These are phyloP conservation scores for Epichloe sylvatica DNA, from an alignment of 2,329 filamentous ascomycete species.

Conservation along the genomic window DNA sequence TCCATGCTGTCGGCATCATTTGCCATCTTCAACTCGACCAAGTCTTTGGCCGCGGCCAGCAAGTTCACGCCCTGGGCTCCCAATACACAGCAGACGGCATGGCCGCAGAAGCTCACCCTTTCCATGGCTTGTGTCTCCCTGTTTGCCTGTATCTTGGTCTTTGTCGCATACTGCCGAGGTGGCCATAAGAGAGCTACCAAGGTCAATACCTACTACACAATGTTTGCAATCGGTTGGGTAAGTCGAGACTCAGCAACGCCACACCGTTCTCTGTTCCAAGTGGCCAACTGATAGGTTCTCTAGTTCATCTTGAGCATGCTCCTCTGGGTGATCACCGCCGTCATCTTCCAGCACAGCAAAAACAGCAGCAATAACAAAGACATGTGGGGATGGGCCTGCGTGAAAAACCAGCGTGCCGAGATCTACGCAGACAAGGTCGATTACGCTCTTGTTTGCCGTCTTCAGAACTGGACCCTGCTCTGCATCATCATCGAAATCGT, in stretches of 20 bases:
- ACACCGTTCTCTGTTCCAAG: no score
- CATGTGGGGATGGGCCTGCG: slow-evolving; percentile 97
- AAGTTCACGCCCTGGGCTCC: slow-evolving; percentile 72
- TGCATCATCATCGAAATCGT: slow-evolving; percentile 97
- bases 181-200: slow-evolving; percentile 85
- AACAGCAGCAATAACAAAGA: slow-evolving; percentile 62
- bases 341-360: slow-evolving; percentile 66
- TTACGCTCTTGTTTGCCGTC: slow-evolving; percentile 81
- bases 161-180: slow-evolving; percentile 75
- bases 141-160: slow-evolving; percentile 61
- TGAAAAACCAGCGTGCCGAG: slow-evolving; percentile 66
- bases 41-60: slow-evolving; percentile 58
- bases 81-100: slow-evolving; percentile 50
- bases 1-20: slow-evolving; percentile 82
- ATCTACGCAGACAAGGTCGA: slow-evolving; percentile 70
- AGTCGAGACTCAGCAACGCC: slow-evolving; percentile 5
- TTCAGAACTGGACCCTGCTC: slow-evolving; percentile 87
- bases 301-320: slow-evolving; percentile 77
- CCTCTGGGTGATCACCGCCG: slow-evolving; percentile 83
- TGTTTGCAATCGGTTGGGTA: slow-evolving; percentile 75
- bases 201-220: slow-evolving; percentile 85
- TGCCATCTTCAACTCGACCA: slow-evolving; percentile 83
- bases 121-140: slow-evolving; percentile 70
- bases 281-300: neutral
- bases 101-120: slow-evolving; percentile 82